Evolutionary conservation across 2,329 filamentous ascomycete species (phyloP), one percentile per base, ranked within the genome.

Genomic region (Magnaporthiopsis poae): DNA sequence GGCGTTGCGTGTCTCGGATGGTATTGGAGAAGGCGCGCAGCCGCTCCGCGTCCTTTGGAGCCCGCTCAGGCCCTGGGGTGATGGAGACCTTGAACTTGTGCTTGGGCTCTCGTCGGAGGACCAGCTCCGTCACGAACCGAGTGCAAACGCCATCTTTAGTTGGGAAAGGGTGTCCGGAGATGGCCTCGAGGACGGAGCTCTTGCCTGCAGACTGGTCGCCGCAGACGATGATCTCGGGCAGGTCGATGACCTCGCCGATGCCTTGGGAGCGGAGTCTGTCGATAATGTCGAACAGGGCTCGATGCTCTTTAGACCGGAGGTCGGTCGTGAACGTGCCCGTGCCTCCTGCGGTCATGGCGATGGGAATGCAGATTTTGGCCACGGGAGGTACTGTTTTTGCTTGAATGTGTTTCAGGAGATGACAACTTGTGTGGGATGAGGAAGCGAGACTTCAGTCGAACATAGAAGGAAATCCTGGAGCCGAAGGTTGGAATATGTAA

Each of bases 121-220:
- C 78, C 27, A 89, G 75, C 72, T 89, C 85, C 0, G 86, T 89
- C 0, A 86, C 81, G 68, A 89, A 89, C 0, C 84, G 79, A 0
- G 87, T 89, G 73, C 86, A 89, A 0, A 88, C 72, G 56, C 80
- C 83, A 65, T 84, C 82, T 31, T 85, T 84, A 11, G 79, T 76
- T 0, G 86, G 86, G 68, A 90, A 89, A 0, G 80, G 79, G 1
- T 89, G 79, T 3, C 84, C 81, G 0, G 86, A 87, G 59, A 90
- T 84, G 1, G 85, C 86, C 70, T 89, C 85, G 0, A 90, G 80
- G 0, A 88, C 84, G 0, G 86, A 88, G 66, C 84, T 87, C 72
- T 90, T 90, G 3, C 86, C 87, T 1, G 82, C 82, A 0, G 82
- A 86, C 69, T 88, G 85, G 67, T 88, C 82, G 2, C 87, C 86